phyloP scores from a whole-genome alignment of 2,329 filamentous ascomycete genomes.

The Neonectria neomacrospora region DNA sequence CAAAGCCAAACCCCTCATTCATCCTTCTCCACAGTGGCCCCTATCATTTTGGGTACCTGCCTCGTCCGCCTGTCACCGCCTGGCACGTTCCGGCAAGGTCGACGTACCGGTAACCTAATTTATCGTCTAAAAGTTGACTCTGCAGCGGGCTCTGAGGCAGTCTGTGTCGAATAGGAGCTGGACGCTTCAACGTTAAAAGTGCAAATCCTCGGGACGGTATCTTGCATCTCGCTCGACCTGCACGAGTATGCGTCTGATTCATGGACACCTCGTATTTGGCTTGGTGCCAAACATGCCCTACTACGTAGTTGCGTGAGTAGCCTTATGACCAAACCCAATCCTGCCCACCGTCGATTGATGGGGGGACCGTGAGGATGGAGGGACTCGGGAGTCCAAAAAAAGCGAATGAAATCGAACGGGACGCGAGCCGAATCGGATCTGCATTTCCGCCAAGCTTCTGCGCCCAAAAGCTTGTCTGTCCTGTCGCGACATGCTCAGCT shows the following conservation, averaged over 20 bases:
- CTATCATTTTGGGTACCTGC: background rate
- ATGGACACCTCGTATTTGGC: conserved; percentile 2
- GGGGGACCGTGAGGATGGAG: background rate
- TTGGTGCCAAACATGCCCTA: background rate
- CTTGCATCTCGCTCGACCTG: background rate
- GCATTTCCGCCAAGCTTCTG: conserved; percentile 36
- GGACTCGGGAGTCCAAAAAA: conserved; percentile 1
- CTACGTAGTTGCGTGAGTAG: background rate
- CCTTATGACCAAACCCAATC: background rate
- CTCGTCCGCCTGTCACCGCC: background rate
- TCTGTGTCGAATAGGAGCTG: background rate
- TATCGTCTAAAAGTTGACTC: background rate
- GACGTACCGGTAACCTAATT: background rate
- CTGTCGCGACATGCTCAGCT: conserved; percentile 18
- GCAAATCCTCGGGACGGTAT: background rate
- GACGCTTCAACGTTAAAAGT: background rate
- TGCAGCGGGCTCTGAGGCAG: background rate
- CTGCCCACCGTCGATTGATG: background rate
- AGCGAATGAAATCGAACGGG: conserved; percentile 16
- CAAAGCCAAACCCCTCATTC: background rate
- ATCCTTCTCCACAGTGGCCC: background rate
- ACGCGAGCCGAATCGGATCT: conserved; percentile 34
- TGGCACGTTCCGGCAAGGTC: background rate
- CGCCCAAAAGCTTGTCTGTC: conserved; percentile 37
- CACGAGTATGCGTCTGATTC: background rate